A percentile compares a stretch with the other conserved stretches of the same genome.
Evolutionary conservation across 768 basidiomycete genomes (phyloP).

Genomic region (Albatrellus ellisii): DNA sequence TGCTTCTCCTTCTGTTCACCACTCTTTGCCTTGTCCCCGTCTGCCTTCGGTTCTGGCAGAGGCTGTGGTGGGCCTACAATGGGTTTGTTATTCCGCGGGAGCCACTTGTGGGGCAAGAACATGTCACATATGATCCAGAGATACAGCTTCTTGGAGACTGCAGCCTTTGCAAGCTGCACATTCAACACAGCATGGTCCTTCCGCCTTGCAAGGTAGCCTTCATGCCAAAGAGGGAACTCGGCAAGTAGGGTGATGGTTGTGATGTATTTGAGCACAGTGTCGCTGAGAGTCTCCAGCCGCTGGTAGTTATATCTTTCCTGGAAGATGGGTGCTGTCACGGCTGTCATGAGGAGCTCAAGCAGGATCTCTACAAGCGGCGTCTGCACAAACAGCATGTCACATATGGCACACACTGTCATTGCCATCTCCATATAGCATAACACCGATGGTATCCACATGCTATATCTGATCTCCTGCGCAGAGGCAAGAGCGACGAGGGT

Average conservation of each 20-base stretch:
- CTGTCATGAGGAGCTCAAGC: slow-evolving; percentile 31
- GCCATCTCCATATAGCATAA: slow-evolving; percentile 44
- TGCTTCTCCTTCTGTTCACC: slow-evolving; percentile 19
- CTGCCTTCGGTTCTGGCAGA: slow-evolving; percentile 1
- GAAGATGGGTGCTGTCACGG: slow-evolving; percentile 49
- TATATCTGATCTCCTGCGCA: slow-evolving; percentile 36
- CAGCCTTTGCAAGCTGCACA: slow-evolving; percentile 51
- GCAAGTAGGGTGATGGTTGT: slow-evolving; percentile 46
- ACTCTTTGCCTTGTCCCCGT: slow-evolving; percentile 16
- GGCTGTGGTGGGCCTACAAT: slow-evolving; percentile 2
- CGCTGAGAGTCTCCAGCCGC: slow-evolving; percentile 64
- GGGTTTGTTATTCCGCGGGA: slow-evolving; percentile 20
- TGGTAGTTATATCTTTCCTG: slow-evolving; percentile 53
- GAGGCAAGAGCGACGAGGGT: slow-evolving; percentile 41
- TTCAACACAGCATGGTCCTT: slow-evolving; percentile 72
- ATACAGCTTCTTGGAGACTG: slow-evolving; percentile 36
- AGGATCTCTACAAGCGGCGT: slow-evolving; percentile 34
- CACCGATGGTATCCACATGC: slow-evolving; percentile 50
- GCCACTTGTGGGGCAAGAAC: slow-evolving; percentile 29
- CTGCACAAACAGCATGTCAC: slow-evolving; percentile 29
- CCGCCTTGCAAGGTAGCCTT: slow-evolving; percentile 55
- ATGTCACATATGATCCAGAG: slow-evolving; percentile 55
- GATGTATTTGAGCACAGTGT: slow-evolving; percentile 60
- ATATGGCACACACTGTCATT: slow-evolving; percentile 37
- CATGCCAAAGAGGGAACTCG: slow-evolving; percentile 64